Base-by-base conservation (phyloP, 2,329 filamentous ascomycete genomes). In the Clonostachys sp. region DNA sequence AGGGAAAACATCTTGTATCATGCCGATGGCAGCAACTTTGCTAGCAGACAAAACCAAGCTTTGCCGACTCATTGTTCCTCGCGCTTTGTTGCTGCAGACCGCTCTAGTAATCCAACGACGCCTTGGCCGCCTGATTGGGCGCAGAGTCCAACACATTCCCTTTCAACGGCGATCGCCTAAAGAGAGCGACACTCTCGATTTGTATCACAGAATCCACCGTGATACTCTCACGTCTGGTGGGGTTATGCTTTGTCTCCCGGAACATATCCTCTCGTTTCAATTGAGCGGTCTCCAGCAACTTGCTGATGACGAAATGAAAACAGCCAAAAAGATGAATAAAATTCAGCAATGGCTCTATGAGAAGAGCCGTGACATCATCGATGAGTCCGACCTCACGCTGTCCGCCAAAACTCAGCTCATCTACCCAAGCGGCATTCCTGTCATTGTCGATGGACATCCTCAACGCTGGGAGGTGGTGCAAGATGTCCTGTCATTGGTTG, bases 1-100 rank as follows among this genome's bases (percentile, higher is more conserved):
- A 55, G 85, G 84, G 0, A 89, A 88, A 51, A 82, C 81, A 0
- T 85, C 84, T 0, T 78, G 87, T 2, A 88, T 91, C 44, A 72
- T 85, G 0, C 85, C 84, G 0, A 82, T 87, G 36, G 75, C 85
- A 0, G 77, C 78, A 0, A 63, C 76, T 0, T 61, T 68, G 0
- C 58, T 86, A 0, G 78, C 80, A 0, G 66, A 87, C 42, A 65
- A 68, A 0, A 55, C 60, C 0, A 69, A 61, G 5, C 63, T 88
- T 0, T 75, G 79, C 0, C 66, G 83, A 4, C 72, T 87, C 0
- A 61, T 88, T 2, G 80, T 86, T 1, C 73, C 76, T 0, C 86
- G 83, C 50, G 73, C 84, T 0, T 74, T 44, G 14, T 17, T 83
- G 0, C 65, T 75, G 5, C 80, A 83, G 50, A 83, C 80, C 2